Evolutionary conservation across 768 basidiomycete genomes (phyloP).

Genomic region (Rhizopogon rudus): DNA sequence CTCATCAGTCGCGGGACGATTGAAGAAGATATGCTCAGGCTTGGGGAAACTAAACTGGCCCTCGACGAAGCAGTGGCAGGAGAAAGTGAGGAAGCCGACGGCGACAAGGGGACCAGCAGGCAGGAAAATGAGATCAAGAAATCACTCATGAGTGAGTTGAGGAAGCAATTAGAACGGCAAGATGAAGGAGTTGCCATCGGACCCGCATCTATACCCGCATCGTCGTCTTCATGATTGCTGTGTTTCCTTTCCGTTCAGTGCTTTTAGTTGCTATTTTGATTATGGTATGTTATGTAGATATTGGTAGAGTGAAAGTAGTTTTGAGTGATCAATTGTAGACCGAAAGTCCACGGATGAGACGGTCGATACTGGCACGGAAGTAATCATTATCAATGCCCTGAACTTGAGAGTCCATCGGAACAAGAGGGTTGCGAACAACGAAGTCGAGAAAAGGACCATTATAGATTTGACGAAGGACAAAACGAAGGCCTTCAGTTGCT

Average conservation of each 20-base stretch:
- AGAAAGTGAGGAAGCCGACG: constrained; percentile 49
- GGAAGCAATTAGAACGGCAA: constrained; percentile 74
- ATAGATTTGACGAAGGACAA: constrained; percentile 84
- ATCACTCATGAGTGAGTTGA: constrained; percentile 77
- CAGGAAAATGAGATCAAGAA: constrained; percentile 82
- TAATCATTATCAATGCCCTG: constrained; percentile 92
- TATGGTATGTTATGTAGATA: constrained; percentile 14
- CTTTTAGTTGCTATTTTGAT: neutral
- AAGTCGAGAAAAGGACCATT: constrained; percentile 92
- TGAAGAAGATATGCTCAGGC: constrained; percentile 91
- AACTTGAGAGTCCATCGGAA: constrained; percentile 75
- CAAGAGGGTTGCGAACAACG: constrained; percentile 89
- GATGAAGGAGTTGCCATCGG: constrained; percentile 22
- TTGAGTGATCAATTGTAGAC: constrained; percentile 30
- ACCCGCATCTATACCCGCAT: neutral
- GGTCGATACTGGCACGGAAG: constrained; percentile 77
- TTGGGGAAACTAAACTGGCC: constrained; percentile 87
- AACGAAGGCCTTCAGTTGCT: constrained; percentile 73
- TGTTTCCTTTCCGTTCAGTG: constrained; percentile 9
- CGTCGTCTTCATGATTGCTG: constrained; percentile 6
- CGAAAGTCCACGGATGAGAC: constrained; percentile 59
- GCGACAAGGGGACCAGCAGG: constrained; percentile 53
- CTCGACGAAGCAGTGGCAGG: constrained; percentile 95
- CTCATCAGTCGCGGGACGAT: constrained; percentile 89
- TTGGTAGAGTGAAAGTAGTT: constrained; percentile 3